Conservation (phyloP, 192 early-diverging fungal species). For the Glomus cerebriforme region DNA sequence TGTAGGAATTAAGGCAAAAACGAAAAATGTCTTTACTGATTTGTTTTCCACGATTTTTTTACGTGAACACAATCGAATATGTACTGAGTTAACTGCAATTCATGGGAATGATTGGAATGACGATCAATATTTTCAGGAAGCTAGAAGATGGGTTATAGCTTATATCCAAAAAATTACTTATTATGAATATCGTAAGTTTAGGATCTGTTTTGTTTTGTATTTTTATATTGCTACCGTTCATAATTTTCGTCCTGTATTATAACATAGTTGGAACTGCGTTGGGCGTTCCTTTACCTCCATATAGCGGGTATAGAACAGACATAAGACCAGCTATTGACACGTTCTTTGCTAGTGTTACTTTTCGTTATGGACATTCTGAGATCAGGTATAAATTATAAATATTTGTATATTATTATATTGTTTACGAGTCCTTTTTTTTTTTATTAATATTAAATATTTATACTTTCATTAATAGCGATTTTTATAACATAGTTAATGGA, state of each 20-base stretch:
- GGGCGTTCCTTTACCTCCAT: background rate
- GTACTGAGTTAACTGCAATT: background rate
- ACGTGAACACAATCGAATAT: constrained; percentile 15
- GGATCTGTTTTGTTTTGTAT: background rate
- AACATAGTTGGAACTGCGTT: background rate
- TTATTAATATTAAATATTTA: background rate
- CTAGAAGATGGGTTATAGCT: constrained; percentile 5
- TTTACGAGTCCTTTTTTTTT: background rate
- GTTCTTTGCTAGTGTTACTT: background rate
- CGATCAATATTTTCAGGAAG: constrained; percentile 10
- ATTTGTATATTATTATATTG: background rate
- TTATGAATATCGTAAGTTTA: constrained; percentile 3
- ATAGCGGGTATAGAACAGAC: background rate
- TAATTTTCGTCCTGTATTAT: background rate
- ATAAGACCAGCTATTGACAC: background rate
- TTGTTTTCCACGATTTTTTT: background rate
- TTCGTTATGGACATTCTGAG: background rate
- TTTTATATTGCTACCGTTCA: background rate
- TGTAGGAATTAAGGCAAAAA: background rate
- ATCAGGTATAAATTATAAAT: background rate
- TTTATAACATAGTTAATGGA: constrained; percentile 17
- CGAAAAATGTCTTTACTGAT: background rate
- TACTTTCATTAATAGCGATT: background rate
- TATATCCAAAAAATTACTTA: background rate
- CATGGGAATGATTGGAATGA: background rate